Evolutionary conservation across 2,329 filamentous ascomycete genomes (phyloP).

Genomic region (Neurospora crassa): DNA sequence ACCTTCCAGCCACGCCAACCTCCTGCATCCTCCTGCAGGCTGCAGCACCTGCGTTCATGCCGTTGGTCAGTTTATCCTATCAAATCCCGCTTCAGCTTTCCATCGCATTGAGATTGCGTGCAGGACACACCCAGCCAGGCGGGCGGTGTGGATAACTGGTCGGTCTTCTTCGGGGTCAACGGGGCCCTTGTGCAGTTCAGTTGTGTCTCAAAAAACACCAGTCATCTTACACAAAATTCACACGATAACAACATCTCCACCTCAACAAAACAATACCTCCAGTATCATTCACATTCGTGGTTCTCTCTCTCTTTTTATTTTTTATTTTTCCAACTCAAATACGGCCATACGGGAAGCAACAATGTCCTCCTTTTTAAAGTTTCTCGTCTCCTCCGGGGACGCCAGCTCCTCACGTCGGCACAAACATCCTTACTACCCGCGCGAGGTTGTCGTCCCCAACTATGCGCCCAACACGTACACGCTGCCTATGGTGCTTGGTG

Average conservation of each 20-base stretch:
- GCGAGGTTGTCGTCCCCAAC: conserved; percentile 29
- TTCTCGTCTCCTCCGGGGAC: not conserved
- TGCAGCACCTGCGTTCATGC: not conserved
- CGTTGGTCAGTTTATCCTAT: not conserved
- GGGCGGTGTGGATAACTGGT: not conserved
- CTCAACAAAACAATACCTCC: not conserved
- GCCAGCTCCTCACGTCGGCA: not conserved
- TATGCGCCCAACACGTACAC: conserved; percentile 37
- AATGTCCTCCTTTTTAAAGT: not conserved
- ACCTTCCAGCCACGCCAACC: not conserved
- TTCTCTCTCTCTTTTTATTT: too few relatives aligned
- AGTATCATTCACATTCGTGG: too few relatives aligned
- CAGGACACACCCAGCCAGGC: not conserved
- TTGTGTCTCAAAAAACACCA: not conserved
- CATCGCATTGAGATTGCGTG: not conserved
- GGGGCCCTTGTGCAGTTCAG: not conserved
- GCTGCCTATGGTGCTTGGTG: conserved; percentile 27
- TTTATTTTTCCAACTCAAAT: too few relatives aligned
- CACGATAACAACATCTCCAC: not conserved
- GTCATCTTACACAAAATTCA: not conserved
- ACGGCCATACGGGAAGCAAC: too few relatives aligned
- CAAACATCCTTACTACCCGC: conserved; percentile 43
- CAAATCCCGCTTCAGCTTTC: not conserved
- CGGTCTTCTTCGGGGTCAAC: too few relatives aligned
- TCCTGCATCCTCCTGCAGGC: not conserved